Evolutionary conservation across 495 filamentous ascomycete genomes (phyloP).

Genomic region (Penicillium canescens): DNA sequence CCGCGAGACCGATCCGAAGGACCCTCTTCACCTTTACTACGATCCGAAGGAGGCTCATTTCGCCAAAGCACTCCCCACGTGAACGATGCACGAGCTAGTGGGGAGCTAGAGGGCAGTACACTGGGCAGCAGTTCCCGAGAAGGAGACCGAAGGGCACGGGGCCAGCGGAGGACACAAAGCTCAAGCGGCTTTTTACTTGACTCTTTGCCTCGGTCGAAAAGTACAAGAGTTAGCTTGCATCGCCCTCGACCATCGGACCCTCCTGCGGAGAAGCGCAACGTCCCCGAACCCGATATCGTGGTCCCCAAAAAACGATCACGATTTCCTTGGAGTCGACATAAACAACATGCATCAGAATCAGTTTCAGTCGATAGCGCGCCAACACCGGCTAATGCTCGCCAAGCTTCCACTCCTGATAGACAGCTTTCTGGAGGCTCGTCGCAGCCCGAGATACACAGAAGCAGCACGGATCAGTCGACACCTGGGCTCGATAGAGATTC

Average conservation of each 20-base stretch:
- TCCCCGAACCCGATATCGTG: slow-evolving; percentile 32
- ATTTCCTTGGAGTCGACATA: slow-evolving; percentile 40
- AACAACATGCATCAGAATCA: slow-evolving; percentile 25
- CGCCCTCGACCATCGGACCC: slow-evolving; percentile 27
- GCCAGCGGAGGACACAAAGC: slow-evolving; percentile 35
- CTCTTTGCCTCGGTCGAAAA: slow-evolving; percentile 35
- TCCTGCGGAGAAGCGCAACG: slow-evolving; percentile 31
- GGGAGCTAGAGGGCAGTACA: slow-evolving; percentile 44
- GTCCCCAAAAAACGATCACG: slow-evolving; percentile 41
- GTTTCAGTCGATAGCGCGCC: slow-evolving; percentile 7
- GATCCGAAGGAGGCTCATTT: slow-evolving; percentile 19
- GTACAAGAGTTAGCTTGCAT: slow-evolving; percentile 26
- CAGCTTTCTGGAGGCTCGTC: slow-evolving; percentile 13
- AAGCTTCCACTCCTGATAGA: slow-evolving; percentile 9
- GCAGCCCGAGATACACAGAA: slow-evolving; percentile 6
- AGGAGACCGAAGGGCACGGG: slow-evolving; percentile 26
- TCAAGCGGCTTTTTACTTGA: slow-evolving; percentile 50
- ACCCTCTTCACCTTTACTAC: slow-evolving; percentile 6
- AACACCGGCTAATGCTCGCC: slow-evolving; percentile 5
- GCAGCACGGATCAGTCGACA: slow-evolving; percentile 12
- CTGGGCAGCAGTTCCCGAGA: slow-evolving; percentile 43
- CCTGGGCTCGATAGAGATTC: slow-evolving; percentile 67
- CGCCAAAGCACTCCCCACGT: slow-evolving; percentile 24
- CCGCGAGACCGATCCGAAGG: slow-evolving; percentile 3
- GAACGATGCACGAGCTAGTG: slow-evolving; percentile 33